Evolutionary conservation across 805 yeast species (phyloP).

Genomic region (Candida argentea): DNA sequence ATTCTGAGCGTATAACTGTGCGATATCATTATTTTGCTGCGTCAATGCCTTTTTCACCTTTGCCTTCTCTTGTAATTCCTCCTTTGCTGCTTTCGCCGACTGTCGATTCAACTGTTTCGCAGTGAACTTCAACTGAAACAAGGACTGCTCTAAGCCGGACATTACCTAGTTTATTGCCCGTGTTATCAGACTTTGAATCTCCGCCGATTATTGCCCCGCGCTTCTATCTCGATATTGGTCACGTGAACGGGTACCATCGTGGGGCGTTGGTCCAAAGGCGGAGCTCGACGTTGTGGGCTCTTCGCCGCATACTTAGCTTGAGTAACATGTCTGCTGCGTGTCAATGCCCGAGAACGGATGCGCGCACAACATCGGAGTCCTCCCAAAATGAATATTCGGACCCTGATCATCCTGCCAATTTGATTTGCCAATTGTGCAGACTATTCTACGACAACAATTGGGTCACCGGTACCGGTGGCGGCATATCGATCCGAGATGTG

Average conservation of each 20-base stretch:
- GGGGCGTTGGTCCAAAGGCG: too few relatives aligned
- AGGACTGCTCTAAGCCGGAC: constrained; percentile 21
- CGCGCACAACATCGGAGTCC: background rate
- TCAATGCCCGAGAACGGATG: too few relatives aligned
- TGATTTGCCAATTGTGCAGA: constrained; percentile 74
- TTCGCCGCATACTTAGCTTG: too few relatives aligned
- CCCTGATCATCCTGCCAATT: constrained; percentile 68
- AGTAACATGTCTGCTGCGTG: too few relatives aligned
- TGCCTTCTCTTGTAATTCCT: constrained; percentile 76
- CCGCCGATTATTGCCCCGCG: constrained; percentile 1
- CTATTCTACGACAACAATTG: constrained; percentile 72
- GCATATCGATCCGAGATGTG: constrained; percentile 60
- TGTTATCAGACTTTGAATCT: too few relatives aligned
- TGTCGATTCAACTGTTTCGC: constrained; percentile 89
- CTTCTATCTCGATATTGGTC: too few relatives aligned
- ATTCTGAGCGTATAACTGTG: constrained; percentile 88
- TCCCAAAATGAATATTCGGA: constrained; percentile 23
- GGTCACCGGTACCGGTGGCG: constrained; percentile 97
- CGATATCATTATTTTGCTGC: constrained; percentile 86
- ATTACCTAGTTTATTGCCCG: too few relatives aligned
- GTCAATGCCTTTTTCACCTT: constrained; percentile 81
- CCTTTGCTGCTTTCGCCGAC: constrained; percentile 84
- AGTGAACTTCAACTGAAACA: constrained; percentile 48
- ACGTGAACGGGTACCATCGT: too few relatives aligned
- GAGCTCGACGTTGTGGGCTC: too few relatives aligned